A percentile compares a stretch with the other conserved stretches of the same genome.
Evolutionary conservation across 257 asterid genomes (phyloP).

Genomic region (Solanum corneliomulleri): DNA sequence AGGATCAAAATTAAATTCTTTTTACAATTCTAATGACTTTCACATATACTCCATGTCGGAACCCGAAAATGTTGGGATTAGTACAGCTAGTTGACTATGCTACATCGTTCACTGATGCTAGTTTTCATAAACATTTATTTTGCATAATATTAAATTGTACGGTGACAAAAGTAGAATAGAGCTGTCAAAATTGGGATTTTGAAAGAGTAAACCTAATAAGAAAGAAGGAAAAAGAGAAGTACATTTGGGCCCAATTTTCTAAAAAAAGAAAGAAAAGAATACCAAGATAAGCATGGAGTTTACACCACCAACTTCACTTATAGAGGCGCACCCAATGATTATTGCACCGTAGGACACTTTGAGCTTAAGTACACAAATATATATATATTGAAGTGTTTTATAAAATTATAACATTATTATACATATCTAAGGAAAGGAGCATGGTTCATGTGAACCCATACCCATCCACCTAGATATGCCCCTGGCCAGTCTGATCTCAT

Average conservation of each 20-base stretch:
- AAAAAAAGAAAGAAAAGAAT: background rate
- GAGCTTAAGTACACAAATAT: background rate
- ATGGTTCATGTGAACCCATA: background rate
- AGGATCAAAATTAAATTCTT: background rate
- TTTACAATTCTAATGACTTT: background rate
- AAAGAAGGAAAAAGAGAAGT: background rate
- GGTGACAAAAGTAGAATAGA: too few relatives aligned
- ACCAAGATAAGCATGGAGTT: background rate
- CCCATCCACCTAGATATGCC: background rate
- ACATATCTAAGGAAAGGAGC: background rate
- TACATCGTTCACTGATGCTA: background rate
- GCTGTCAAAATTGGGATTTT: background rate
- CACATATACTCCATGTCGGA: background rate
- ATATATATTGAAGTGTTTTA: too few relatives aligned
- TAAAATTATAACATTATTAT: background rate
- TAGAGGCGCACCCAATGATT: background rate
- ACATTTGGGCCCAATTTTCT: background rate
- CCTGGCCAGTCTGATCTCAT: background rate
- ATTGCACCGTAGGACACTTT: background rate
- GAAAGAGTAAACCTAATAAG: background rate
- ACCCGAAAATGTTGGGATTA: background rate
- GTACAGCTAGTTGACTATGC: background rate
- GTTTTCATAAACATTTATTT: background rate
- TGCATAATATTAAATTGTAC: background rate
- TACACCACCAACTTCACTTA: background rate